A percentile compares a stretch with the other conserved stretches of the same genome.
phyloP scores from a whole-genome alignment of 441 rosid species.

The Populus hybrid region DNA sequence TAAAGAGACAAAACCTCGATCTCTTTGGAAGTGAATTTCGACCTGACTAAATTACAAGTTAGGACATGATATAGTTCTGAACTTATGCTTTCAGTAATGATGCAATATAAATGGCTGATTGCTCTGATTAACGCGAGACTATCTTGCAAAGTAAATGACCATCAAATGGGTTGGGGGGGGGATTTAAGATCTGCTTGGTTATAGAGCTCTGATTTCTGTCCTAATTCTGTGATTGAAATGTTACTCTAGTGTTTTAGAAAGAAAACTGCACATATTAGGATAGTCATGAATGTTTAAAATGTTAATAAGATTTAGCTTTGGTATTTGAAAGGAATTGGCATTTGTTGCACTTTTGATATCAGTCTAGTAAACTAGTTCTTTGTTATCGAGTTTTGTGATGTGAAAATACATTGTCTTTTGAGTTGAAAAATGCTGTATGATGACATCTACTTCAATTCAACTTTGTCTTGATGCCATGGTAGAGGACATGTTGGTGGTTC shows the following conservation, averaged over 20 bases:
- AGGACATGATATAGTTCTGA: neutral
- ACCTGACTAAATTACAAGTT: neutral
- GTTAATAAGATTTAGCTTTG: neutral
- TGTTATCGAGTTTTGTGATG: neutral
- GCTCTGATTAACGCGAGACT: neutral
- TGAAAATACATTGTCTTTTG: neutral
- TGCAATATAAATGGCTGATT: too few species aligned
- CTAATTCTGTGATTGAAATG: neutral
- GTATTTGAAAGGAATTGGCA: neutral
- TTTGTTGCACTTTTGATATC: neutral
- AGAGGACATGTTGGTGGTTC: neutral
- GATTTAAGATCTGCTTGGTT: neutral
- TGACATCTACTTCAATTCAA: neutral
- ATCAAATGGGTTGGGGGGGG: neutral
- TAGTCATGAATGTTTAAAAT: neutral
- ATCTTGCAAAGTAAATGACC: neutral
- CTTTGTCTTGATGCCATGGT: neutral
- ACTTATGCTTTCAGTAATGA: too few species aligned
- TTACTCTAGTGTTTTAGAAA: neutral
- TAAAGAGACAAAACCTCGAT: neutral
- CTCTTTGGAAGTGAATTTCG: neutral
- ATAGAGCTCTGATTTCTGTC: too few species aligned
- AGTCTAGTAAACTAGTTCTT: neutral
- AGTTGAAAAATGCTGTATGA: neutral
- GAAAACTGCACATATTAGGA: neutral